Conservation (phyloP, 2,329 filamentous ascomycete species). For the Zymoseptoria passerinii region DNA sequence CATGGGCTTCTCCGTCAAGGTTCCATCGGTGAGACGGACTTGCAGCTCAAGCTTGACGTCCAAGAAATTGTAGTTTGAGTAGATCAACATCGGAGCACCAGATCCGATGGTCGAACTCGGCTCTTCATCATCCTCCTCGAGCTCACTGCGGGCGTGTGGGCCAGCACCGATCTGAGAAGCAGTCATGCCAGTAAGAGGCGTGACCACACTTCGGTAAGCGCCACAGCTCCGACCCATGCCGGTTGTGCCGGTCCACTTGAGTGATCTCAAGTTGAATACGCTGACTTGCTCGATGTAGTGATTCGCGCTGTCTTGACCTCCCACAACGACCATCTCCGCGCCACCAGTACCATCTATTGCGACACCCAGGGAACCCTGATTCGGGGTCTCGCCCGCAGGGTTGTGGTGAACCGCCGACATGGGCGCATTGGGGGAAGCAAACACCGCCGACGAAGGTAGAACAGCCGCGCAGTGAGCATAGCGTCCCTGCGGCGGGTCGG, state of each 20-base stretch:
- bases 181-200: conserved; percentile 63
- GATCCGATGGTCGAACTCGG: conserved; percentile 27
- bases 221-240: conserved; percentile 85
- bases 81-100: conserved; percentile 76
- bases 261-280: conserved; percentile 88
- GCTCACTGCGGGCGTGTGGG: conserved; percentile 34
- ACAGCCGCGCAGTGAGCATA: conserved; percentile 97
- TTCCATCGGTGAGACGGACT: conserved; percentile 74
- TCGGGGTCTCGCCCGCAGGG: conserved; percentile 69
- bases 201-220: conserved; percentile 90
- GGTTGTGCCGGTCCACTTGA: conserved; percentile 92
- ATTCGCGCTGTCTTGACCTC: conserved; percentile 93
- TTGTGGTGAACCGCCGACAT: conserved; percentile 86
- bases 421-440: conserved; percentile 75
- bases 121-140: conserved; percentile 33
- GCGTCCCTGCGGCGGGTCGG: conserved; percentile 79
- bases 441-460: conserved; percentile 76
- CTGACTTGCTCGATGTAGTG: conserved; percentile 99
- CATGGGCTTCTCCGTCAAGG: conserved; percentile 81
- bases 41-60: conserved; percentile 95
- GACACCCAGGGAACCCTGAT: conserved; percentile 80
- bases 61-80: conserved; percentile 98
- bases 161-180: conserved; percentile 58
- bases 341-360: conserved; percentile 85
- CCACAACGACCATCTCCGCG: conserved; percentile 94